Conservation (phyloP, 2,329 filamentous ascomycete genomes). For the Didymella sp. region DNA sequence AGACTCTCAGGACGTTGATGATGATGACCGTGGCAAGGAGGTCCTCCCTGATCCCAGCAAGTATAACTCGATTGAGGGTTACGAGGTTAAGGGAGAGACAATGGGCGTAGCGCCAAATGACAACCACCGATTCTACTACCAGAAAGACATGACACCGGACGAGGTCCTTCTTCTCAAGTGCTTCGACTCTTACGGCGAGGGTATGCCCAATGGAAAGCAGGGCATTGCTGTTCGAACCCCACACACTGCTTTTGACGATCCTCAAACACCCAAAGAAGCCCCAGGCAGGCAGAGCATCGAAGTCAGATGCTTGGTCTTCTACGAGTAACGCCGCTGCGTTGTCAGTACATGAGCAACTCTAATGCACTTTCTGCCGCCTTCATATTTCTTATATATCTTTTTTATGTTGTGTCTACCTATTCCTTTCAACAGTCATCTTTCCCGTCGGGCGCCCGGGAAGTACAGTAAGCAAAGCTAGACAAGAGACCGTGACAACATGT, state of each 20-base stretch:
- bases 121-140: conserved; percentile 68
- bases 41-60: conserved; percentile 58
- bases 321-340: conserved; percentile 51
- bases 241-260: conserved; percentile 70
- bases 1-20: conserved; percentile 37
- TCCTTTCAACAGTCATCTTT: background rate
- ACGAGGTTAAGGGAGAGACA: conserved; percentile 69
- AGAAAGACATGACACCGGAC: conserved; percentile 70
- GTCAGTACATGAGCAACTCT: background rate
- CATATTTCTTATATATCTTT: background rate
- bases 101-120: conserved; percentile 65
- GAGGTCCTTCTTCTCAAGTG: conserved; percentile 63
- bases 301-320: conserved; percentile 68
- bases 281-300: conserved; percentile 67
- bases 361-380: background rate
- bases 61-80: conserved; percentile 62
- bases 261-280: conserved; percentile 59
- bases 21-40: conserved; percentile 67
- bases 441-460: background rate
- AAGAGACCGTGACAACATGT: background rate
- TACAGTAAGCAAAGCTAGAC: background rate
- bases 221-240: conserved; percentile 59
- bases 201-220: conserved; percentile 49
- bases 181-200: conserved; percentile 55
- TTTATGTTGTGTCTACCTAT: background rate